Percentiles rank a stretch among this genome's conserved stretches.
Evolutionary conservation across 108 stramenopile genomes (phyloP).

Genomic region (Cyclotella atomus): DNA sequence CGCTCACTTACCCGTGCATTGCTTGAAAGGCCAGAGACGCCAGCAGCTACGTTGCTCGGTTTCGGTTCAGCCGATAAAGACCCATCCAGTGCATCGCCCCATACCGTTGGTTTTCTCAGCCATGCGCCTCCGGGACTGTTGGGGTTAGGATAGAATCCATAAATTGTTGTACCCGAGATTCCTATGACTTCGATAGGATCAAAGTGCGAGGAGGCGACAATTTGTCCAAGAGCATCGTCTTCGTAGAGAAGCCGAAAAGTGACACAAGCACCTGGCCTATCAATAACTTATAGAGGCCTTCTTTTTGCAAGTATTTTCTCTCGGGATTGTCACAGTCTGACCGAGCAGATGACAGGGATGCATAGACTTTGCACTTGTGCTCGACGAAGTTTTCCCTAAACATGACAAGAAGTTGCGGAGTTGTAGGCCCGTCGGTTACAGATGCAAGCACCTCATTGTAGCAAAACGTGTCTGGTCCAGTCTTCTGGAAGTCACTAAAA

Average conservation of each 20-base stretch:
- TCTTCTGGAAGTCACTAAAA: neutral
- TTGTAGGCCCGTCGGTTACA: neutral
- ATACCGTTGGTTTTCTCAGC: neutral
- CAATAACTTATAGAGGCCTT: constrained; percentile 6
- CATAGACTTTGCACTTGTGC: constrained; percentile 7
- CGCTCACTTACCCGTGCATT: neutral
- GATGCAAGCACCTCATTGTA: neutral
- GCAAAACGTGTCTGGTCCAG: neutral
- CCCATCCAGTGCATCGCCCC: constrained; percentile 9
- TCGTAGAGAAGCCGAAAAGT: constrained; percentile 3
- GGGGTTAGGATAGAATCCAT: constrained; percentile 5
- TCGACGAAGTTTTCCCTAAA: neutral
- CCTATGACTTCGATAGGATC: constrained; percentile 6
- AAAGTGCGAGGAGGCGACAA: constrained; percentile 4
- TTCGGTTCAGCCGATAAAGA: neutral
- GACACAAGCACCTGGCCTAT: neutral
- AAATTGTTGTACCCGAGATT: neutral
- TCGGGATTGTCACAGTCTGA: neutral
- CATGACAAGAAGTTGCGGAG: neutral
- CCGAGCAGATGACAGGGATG: neutral
- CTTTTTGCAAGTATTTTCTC: neutral
- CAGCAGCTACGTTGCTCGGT: neutral
- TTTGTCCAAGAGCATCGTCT: constrained; percentile 4
- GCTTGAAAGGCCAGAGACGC: neutral
- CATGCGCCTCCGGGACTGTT: neutral